Percentiles rank a stretch among this genome's conserved stretches.
phyloP scores from a whole-genome alignment of 768 basidiomycete genomes.

The Kwoniella heveanensis region DNA sequence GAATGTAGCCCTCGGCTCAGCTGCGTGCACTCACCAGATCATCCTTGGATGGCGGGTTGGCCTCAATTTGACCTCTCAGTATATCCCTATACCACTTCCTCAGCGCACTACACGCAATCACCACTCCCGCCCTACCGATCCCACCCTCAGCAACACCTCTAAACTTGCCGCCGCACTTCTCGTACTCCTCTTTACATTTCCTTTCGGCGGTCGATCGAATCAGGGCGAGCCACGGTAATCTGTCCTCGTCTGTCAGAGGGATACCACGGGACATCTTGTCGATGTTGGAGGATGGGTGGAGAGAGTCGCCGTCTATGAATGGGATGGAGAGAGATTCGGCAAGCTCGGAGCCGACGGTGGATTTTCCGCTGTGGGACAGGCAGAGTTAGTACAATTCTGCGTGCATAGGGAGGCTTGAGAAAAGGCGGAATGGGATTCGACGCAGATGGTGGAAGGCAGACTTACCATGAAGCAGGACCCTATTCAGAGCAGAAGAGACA shows the following conservation, averaged over 20 bases:
- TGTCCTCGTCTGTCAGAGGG: constrained; percentile 78
- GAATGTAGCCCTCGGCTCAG: no score
- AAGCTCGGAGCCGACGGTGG: constrained; percentile 65
- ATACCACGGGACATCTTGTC: constrained; percentile 80
- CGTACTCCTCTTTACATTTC: constrained; percentile 50
- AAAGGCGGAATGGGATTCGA: no score
- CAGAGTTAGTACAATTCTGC: no score
- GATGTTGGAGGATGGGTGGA: constrained; percentile 79
- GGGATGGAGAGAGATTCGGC: constrained; percentile 66
- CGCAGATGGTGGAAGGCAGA: no score
- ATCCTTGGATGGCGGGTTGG: constrained; percentile 38
- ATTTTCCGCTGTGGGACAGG: no score
- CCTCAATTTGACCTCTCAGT: constrained; percentile 64
- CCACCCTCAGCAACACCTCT: constrained; percentile 24
- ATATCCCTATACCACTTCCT: constrained; percentile 79
- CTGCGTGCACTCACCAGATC: constrained; percentile 44
- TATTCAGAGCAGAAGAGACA: background rate
- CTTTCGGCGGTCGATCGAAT: constrained; percentile 70
- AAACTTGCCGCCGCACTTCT: constrained; percentile 32
- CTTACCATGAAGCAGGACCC: constrained; percentile 53
- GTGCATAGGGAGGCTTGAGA: no score
- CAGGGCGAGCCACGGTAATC: constrained; percentile 78
- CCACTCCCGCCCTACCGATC: constrained; percentile 62
- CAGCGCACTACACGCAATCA: constrained; percentile 84
- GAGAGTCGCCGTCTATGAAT: constrained; percentile 84